Evolutionary conservation across 2,329 filamentous ascomycete genomes (phyloP).

Genomic region (Stachybotrys chlorohalonatus): DNA sequence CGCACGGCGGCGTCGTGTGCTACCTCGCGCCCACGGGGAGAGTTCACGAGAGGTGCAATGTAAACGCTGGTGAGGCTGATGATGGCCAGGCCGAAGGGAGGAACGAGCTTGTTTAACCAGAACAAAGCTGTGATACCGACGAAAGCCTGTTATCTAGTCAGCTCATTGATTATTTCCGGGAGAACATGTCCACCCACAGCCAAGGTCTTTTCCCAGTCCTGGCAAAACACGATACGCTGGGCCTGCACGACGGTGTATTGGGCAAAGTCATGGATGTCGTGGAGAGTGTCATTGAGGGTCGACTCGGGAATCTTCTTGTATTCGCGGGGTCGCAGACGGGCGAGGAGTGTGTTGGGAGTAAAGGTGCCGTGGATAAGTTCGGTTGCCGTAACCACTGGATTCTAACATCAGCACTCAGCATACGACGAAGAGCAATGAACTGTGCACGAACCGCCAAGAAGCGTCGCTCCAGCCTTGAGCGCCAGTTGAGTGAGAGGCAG

Average conservation of each 20-base stretch:
- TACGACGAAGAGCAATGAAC: neutral
- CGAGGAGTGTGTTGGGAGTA: slow-evolving; percentile 7
- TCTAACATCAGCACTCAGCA: neutral
- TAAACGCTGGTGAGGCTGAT: slow-evolving; percentile 7
- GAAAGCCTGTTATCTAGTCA: slow-evolving; percentile 6
- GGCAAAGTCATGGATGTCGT: slow-evolving; percentile 10
- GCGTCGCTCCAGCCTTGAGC: slow-evolving; percentile 6
- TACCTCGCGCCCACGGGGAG: slow-evolving; percentile 5
- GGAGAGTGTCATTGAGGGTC: slow-evolving; percentile 9
- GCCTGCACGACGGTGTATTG: slow-evolving; percentile 7
- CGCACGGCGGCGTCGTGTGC: slow-evolving; percentile 5
- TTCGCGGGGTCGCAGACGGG: slow-evolving; percentile 9
- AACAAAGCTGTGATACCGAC: slow-evolving; percentile 1
- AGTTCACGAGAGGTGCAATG: slow-evolving; percentile 8
- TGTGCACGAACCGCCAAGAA: slow-evolving; percentile 8
- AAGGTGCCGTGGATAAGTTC: slow-evolving; percentile 10
- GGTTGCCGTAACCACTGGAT: slow-evolving; percentile 5
- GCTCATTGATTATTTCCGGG: neutral
- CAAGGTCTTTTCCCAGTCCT: slow-evolving; percentile 9
- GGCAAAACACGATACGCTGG: slow-evolving; percentile 7
- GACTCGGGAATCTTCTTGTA: slow-evolving; percentile 11
- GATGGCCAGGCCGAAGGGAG: slow-evolving; percentile 7
- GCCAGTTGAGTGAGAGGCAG: slow-evolving; percentile 8
- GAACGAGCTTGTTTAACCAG: slow-evolving; percentile 7
- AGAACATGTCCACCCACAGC: neutral